These are phyloP conservation scores for Colletotrichum camelliae DNA, from an alignment of 2,329 filamentous ascomycete species.

Conservation along the genomic window DNA sequence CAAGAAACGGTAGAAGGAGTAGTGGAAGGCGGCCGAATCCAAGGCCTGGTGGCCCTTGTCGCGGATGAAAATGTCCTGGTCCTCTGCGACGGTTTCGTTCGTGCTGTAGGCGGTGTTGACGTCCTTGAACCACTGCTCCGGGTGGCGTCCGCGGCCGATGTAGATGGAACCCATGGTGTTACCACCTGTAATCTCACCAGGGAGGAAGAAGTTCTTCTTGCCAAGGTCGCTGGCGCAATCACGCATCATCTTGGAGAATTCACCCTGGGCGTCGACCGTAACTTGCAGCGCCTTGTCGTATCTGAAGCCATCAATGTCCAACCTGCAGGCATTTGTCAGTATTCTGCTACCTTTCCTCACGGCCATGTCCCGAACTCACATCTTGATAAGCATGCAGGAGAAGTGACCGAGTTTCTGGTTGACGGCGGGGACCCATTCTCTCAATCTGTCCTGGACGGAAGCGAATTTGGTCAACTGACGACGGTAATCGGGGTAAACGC, in stretches of 20 bases:
- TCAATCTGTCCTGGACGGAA: conserved; percentile 69
- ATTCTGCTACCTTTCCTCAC: background rate
- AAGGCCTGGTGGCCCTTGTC: conserved; percentile 57
- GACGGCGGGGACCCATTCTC: conserved; percentile 67
- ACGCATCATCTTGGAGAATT: conserved; percentile 63
- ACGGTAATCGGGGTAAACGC: conserved; percentile 67
- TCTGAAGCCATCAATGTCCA: conserved; percentile 71
- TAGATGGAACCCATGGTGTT: conserved; percentile 66
- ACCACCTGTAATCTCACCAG: conserved; percentile 69
- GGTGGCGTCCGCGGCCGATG: conserved; percentile 63
- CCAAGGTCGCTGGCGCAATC: conserved; percentile 59
- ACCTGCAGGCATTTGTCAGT: conserved; percentile 4
- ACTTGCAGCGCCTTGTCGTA: conserved; percentile 73
- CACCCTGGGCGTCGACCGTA: conserved; percentile 64
- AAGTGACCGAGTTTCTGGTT: conserved; percentile 63
- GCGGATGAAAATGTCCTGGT: conserved; percentile 51
- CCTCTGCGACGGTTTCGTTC: conserved; percentile 17
- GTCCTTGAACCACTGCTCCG: conserved; percentile 25
- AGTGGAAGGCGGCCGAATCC: conserved; percentile 49
- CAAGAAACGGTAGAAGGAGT: conserved; percentile 33
- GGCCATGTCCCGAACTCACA: conserved; percentile 19
- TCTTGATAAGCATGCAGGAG: conserved; percentile 66
- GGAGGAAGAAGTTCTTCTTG: conserved; percentile 69
- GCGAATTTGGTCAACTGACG: conserved; percentile 71
- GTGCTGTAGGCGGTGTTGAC: conserved; percentile 23